A percentile compares a stretch with the other conserved stretches of the same genome.
These are phyloP conservation scores for Microascus cirrosus DNA, from an alignment of 2,329 filamentous ascomycete genomes.

Conservation along the genomic window DNA sequence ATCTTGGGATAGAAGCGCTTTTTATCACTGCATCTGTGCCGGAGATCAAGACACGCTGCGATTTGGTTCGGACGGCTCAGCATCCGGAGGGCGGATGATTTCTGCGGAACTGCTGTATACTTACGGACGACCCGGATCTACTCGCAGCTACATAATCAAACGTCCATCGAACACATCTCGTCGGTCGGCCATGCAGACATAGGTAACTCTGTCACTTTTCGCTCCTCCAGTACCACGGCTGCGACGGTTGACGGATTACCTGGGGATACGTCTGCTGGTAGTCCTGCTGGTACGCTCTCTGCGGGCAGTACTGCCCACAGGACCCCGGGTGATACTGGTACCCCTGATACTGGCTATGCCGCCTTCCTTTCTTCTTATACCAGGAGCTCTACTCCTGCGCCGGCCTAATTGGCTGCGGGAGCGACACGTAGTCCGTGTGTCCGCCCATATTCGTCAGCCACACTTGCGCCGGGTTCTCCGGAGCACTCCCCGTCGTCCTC, in stretches of 20 bases:
- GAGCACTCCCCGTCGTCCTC: slow-evolving; percentile 14
- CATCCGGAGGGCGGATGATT: background rate
- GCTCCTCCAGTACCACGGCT: background rate
- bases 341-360: background rate
- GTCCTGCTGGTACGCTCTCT: background rate
- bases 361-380: background rate
- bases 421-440: background rate
- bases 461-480: slow-evolving; percentile 18
- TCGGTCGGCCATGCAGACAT: background rate
- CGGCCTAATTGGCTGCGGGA: background rate
- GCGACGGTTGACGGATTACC: background rate
- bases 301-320: background rate
- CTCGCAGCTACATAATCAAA: background rate
- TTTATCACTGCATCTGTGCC: background rate
- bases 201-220: background rate
- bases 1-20: background rate
- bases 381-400: background rate
- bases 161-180: background rate
- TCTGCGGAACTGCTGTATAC: background rate
- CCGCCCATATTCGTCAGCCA: slow-evolving; percentile 19
- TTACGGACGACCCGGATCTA: background rate
- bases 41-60: background rate
- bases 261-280: background rate
- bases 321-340: background rate
- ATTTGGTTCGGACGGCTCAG: background rate